Evolutionary conservation across 768 basidiomycete species (phyloP), one percentile per base, ranked within the genome.

Genomic region (Exsudoporus frostii): DNA sequence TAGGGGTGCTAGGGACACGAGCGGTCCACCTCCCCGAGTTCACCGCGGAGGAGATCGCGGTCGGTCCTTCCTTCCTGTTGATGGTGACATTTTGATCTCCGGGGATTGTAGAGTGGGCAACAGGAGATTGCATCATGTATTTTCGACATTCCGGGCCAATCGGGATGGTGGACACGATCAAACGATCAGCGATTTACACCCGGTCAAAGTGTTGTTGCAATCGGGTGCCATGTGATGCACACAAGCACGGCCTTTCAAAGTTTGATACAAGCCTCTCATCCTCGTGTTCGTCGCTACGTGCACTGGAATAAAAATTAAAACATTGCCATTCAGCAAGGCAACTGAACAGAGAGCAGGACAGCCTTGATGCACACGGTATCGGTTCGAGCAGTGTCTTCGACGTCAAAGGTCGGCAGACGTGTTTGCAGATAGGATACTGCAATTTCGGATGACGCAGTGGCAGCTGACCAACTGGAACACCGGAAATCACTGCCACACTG

Each of bases 401-500:
- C 36, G 30, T 32, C 25, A 10, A 37, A 42, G n/a, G 25, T 43
- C 17, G 20, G 14, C 27, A 11, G 22, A 48, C 25, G 25, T n/a
- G n/a, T n/a, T n/a, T n/a, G 25, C 6, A 25, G 25, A 25, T 25
- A 25, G 25, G 25, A 25, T 13, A 22, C 39, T 24, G 22, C 13
- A 22, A 24, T 25, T 22, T 15, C 22, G 22, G 22, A 41, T 25
- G 40, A 41, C 40, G 40, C 22, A 25, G 30, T 9, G 10, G 25
- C 17, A n/a, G 8, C 20, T 39, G 22, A 27, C 39, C 25, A 44
- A 44, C 39, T 41, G 54, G 55, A 32, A 25, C 57, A 59, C 58
- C 25, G 49, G 41, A 56, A 49, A 47, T 20, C 47, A 57, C 37
- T 25, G 58, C 58, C 52, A 55, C 46, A 5, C n/a, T 14, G 32